Evolutionary conservation across 768 basidiomycete species (phyloP), one percentile per base, ranked within the genome.

Genomic region (Tricholoma saponaceum): DNA sequence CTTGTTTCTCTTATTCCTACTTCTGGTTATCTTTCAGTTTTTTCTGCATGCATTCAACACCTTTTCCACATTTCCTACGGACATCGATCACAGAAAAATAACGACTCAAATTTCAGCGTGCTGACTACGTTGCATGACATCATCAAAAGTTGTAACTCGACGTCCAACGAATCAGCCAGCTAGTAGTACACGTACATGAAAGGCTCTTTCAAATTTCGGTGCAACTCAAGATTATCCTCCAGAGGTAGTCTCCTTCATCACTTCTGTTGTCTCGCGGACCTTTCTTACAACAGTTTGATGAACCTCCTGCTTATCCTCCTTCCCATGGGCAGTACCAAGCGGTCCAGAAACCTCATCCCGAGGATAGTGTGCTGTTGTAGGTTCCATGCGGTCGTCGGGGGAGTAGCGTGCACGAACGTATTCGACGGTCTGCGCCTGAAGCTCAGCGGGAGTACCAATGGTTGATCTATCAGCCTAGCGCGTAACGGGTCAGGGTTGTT

Each of bases 261-360:
- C 60, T 1, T 52, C 23, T 2, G 61, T 61, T 26, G 55, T 59
- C 47, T 63, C 52, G n/a, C 50, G 50, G 10, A 62, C 53, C 20
- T 57, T 57, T 33, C 52, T 61, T 0, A 62, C 43, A 0, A 60
- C 51, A 20, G 60, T 66, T 50, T 60, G 43, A 16, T 60, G 51
- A 32, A 58, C 54, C 23, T 63, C 62, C 20, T 61, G 60, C 7
- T 23, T 25, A 18, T 66, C 64, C 30, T 64, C 72, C 8, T 68
- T 69, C n/a, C 72, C 72, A 43, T 64, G 33, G 0, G 76, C 76
- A 22, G 64, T 62, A 5, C 71, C 65, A 4, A 83, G 70, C 0
- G 81, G 81, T 5, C 81, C 81, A 18, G 65, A 61, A 10, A 83
- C 79, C 58, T 76, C 71, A 54, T 83, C 81, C 33, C 67, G 70